A percentile compares a stretch with the other conserved stretches of the same genome.
Evolutionary conservation across 768 basidiomycete species (phyloP).

Genomic region (Gymnopilus junonius): DNA sequence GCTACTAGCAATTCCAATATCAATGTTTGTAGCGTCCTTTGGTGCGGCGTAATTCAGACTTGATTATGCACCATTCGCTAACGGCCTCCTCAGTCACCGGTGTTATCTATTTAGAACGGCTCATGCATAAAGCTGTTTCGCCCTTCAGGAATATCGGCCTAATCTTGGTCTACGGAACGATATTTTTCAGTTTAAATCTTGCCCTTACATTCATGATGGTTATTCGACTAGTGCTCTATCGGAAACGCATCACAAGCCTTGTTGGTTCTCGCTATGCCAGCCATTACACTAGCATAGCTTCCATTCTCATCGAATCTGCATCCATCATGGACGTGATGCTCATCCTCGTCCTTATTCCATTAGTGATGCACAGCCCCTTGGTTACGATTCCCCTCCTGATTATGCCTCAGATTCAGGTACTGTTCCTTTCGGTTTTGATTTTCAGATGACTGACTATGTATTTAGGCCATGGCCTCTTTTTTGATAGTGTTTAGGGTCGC

Average conservation of each 20-base stretch:
- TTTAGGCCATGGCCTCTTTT: conserved; percentile 16
- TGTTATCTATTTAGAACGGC: neutral
- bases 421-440: neutral
- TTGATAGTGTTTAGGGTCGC: conserved; percentile 18
- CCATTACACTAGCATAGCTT: conserved; percentile 19
- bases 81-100: neutral
- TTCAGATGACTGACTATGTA: neutral
- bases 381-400: conserved; percentile 12
- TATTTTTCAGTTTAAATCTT: conserved; percentile 13
- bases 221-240: conserved; percentile 18
- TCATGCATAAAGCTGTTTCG: neutral
- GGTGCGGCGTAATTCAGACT: neutral
- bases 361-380: conserved; percentile 12
- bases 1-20: conserved; percentile 3
- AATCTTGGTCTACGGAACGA: conserved; percentile 7
- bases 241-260: conserved; percentile 5
- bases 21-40: conserved; percentile 12
- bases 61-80: neutral
- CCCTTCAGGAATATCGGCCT: neutral
- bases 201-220: conserved; percentile 22
- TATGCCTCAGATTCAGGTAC: conserved; percentile 18
- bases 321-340: conserved; percentile 12
- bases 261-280: conserved; percentile 12
- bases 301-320: conserved; percentile 25
- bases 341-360: conserved; percentile 14